Percentiles rank a stretch among this genome's conserved stretches.
These are phyloP conservation scores for Pleurotus ostreatus DNA, from an alignment of 768 basidiomycete genomes.

Conservation along the genomic window DNA sequence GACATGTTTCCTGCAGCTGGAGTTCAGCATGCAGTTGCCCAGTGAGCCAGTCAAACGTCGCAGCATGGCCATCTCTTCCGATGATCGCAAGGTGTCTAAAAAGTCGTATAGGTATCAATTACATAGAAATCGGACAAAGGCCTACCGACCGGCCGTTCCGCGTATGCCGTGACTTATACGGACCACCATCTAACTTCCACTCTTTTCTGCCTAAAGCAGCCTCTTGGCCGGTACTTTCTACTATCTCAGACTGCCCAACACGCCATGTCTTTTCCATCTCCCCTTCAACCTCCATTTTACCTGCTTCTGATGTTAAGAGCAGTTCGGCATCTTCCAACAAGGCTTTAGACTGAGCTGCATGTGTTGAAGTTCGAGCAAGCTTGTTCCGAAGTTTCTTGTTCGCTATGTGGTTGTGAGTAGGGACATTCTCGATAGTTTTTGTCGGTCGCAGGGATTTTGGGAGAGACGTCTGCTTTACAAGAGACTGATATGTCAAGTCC, in stretches of 20 bases:
- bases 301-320: slow-evolving; percentile 64
- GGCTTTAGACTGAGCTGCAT: slow-evolving; percentile 57
- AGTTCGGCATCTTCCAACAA: slow-evolving; percentile 70
- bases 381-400: slow-evolving; percentile 76
- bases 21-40: slow-evolving; percentile 84
- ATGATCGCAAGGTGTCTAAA: slow-evolving; percentile 81
- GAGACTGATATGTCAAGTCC: slow-evolving; percentile 55
- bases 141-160: slow-evolving; percentile 78
- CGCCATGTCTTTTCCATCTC: slow-evolving; percentile 90
- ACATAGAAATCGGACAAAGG: neutral
- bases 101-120: neutral
- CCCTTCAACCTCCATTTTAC: slow-evolving; percentile 70
- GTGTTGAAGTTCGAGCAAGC: slow-evolving; percentile 56
- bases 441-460: slow-evolving; percentile 66
- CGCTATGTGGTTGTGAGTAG: slow-evolving; percentile 56
- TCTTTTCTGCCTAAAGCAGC: slow-evolving; percentile 75
- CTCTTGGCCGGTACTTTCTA: slow-evolving; percentile 60
- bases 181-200: slow-evolving; percentile 80
- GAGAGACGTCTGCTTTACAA: slow-evolving; percentile 53
- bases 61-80: slow-evolving; percentile 80
- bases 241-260: slow-evolving; percentile 77
- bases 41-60: slow-evolving; percentile 91
- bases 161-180: slow-evolving; percentile 82
- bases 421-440: slow-evolving; percentile 39
- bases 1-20: slow-evolving; percentile 83